Evolutionary conservation across 1,284 basidiomycete genomes (phyloP), one percentile per base, ranked within the genome.

Genomic region (Cryptococcus depauperatus): DNA sequence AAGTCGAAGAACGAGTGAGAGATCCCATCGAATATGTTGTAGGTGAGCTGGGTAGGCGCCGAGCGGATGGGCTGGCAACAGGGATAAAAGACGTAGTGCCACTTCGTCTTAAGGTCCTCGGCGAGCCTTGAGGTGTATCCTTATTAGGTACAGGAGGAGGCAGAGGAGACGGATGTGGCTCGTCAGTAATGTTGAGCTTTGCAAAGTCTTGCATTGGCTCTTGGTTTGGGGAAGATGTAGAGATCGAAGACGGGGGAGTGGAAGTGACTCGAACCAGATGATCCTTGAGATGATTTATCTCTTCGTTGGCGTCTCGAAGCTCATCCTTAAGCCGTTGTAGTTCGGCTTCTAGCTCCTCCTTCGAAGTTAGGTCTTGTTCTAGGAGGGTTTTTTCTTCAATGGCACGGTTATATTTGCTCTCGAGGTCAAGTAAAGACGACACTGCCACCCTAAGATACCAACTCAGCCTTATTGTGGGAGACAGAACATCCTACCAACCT

Each of bases 311-410:
- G 91, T 91, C 92, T 79, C 91, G 74, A 26, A 97, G 72, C 64
- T 97, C 91, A 64, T 98, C 95, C 69, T 83, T 91, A 46, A 95
- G 69, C 35, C 95, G 77, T 70, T 98, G 95, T 42, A 78, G 80
- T 62, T 95, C 87, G 68, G 95, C 92, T 64, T 97, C 91, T 29
- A 96, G 66, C 51, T 77, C 82, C 3, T 87, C 84, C 70, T 92
- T 93, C 68, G 85, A 84, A 35, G 96, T 74, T n/a, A 98, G 75
- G 65, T 99, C 95, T 58, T 97, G 89, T 68, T 99, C 95, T 27
- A 98, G 76, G 35, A 98, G 72, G 39, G 95, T 96, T 71, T 96
- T 97, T 73, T 96, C 88, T 70, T 99, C 95, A 41, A 98, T 76
- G 1, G 85, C 85, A 49, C 82, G 80, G 54, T 90, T 83, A 73